These are phyloP conservation scores for Pittosporum tobira DNA, from an alignment of 129 eudicot species.

Conservation along the genomic window DNA sequence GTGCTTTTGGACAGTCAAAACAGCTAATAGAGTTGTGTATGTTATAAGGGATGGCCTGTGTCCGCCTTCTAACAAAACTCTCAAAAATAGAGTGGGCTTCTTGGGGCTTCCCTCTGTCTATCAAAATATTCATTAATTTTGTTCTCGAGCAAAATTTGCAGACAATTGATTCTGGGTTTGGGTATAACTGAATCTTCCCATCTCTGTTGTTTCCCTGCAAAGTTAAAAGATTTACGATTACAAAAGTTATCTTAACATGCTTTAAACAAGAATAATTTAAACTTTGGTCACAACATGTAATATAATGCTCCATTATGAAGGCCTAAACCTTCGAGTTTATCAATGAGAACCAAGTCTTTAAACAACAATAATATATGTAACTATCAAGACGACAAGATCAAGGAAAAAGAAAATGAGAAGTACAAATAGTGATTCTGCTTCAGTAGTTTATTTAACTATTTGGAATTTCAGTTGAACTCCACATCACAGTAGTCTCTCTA, in stretches of 20 bases:
- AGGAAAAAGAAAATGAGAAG: no score
- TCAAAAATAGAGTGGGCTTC: constrained; percentile 37
- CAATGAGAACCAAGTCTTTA: no score
- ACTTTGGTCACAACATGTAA: not conserved
- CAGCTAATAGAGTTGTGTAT: constrained; percentile 43
- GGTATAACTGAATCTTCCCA: constrained; percentile 24
- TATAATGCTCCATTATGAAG: not conserved
- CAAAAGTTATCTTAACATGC: not conserved
- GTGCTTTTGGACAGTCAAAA: constrained; percentile 36
- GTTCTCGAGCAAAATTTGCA: constrained; percentile 37
- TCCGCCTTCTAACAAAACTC: constrained; percentile 36
- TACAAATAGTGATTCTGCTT: no score
- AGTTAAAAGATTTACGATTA: not conserved
- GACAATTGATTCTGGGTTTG: constrained; percentile 24
- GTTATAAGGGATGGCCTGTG: constrained; percentile 50
- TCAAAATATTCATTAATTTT: constrained; percentile 40
- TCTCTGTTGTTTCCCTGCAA: constrained; percentile 12
- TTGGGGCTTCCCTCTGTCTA: constrained; percentile 39
- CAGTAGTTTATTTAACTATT: no score
- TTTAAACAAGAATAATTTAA: not conserved
- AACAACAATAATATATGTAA: no score
- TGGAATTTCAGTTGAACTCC: no score
- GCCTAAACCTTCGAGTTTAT: no score
- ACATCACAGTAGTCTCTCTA: no score
- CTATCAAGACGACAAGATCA: no score